phyloP scores from a whole-genome alignment of 371 early-diverging fungal genomes.

The Entomophthora muscae region DNA sequence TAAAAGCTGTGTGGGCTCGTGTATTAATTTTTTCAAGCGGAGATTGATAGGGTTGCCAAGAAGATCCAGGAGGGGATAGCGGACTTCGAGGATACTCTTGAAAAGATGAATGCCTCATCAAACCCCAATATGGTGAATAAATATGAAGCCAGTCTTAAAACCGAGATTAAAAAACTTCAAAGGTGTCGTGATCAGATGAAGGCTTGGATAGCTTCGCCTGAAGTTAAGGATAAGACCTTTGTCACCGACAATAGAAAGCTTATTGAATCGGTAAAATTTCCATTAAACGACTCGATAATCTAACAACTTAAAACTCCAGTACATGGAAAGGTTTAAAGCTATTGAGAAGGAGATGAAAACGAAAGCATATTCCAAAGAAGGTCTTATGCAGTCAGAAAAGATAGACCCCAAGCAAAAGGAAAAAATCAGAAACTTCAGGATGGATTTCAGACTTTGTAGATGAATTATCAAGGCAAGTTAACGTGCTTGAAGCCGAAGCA shows the following conservation, averaged over 20 bases:
- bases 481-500: slow-evolving; percentile 72
- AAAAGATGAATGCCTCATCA: slow-evolving; percentile 65
- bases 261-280: slow-evolving; percentile 52
- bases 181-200: slow-evolving; percentile 92
- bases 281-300: neutral
- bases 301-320: slow-evolving; percentile 22
- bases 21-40: slow-evolving; percentile 42
- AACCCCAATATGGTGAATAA: slow-evolving; percentile 87
- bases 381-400: slow-evolving; percentile 53
- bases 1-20: no score
- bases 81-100: slow-evolving; percentile 76
- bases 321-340: slow-evolving; percentile 97
- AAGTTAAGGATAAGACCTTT: slow-evolving; percentile 89
- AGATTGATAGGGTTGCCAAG: slow-evolving; percentile 87
- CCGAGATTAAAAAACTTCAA: slow-evolving; percentile 96
- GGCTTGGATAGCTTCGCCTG: slow-evolving; percentile 77
- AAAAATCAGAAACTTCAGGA: slow-evolving; percentile 54
- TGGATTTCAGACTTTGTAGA: slow-evolving; percentile 74
- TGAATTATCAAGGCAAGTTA: slow-evolving; percentile 68
- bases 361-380: slow-evolving; percentile 93
- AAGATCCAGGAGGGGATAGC: slow-evolving; percentile 92
- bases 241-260: slow-evolving; percentile 76
- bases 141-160: slow-evolving; percentile 86
- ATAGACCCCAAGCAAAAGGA: slow-evolving; percentile 88
- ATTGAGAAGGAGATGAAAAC: slow-evolving; percentile 96